Base-by-base conservation (phyloP, 1,284 basidiomycete genomes). In the Garcileccinum viscosum region DNA sequence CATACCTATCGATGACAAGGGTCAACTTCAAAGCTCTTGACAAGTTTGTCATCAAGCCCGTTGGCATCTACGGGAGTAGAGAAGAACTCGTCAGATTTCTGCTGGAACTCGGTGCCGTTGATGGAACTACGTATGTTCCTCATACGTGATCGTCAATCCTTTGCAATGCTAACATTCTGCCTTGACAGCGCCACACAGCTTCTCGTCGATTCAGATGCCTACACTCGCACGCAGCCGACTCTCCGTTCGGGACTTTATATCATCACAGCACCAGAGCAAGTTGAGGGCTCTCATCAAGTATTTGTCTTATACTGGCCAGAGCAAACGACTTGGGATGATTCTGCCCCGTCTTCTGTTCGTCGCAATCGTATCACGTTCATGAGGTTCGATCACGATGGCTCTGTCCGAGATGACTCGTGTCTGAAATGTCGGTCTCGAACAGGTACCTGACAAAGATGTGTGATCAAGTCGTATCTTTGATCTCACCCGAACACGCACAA, bases 251-350 rank as follows among this genome's bases (percentile, higher is more conserved):
- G n/a, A 17, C 56, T 86, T 3, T 87, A 84, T 67, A 72, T 87
- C 33, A 67, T 84, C 63, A 72, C 73, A 5, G 63, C 73, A 4
- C 62, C 70, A 5, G 60, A 44, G 19, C 53, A 68, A 22, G 30
- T 69, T 22, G 66, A 66, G 19, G 44, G 35, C 1, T 33, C 69
- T 15, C 73, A 80, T 44, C 75, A 80, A 30, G 58, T 86, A 2
- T 87, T 84, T 72, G 83, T 87, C 19, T 75, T 89, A 7, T 90
- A 88, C 69, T 91, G 90, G 89, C 89, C 89, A 0, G 87, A 90
- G 74, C 84, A 87, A 22, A 81, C 81, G 0, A 90, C 89, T 0
- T 90, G 90, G 89, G 78, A 87, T 44, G 87, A 89, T 75, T 78
- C 82, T 40, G 84, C 85, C 0, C 64, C 78, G 1, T 80, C 83